Conservation (phyloP, 2,329 filamentous ascomycete species). For the Phialophora macrospora region DNA sequence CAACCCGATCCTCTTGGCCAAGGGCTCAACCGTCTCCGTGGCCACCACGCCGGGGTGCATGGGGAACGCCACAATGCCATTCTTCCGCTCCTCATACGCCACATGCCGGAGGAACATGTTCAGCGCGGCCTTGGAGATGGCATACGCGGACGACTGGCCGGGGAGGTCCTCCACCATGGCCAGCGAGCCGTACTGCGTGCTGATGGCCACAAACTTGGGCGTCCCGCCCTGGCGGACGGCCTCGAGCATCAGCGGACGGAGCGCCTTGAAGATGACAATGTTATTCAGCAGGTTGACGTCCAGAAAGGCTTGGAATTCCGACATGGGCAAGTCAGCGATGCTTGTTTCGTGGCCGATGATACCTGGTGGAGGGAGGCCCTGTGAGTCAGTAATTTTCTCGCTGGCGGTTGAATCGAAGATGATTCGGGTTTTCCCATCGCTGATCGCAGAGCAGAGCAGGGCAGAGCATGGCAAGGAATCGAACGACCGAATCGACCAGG, state of each 20-base stretch:
- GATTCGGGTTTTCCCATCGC: too few relatives aligned
- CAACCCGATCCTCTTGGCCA: constrained; percentile 44
- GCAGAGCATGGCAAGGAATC: neutral
- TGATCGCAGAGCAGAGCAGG: too few relatives aligned
- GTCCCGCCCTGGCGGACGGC: constrained; percentile 16
- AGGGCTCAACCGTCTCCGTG: constrained; percentile 42
- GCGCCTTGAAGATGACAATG: constrained; percentile 25
- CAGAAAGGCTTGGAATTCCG: constrained; percentile 22
- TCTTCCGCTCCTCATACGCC: constrained; percentile 46
- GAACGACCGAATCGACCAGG: neutral
- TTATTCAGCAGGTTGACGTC: constrained; percentile 31
- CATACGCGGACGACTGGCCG: constrained; percentile 42
- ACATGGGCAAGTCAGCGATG: constrained; percentile 20
- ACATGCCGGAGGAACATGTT: constrained; percentile 53
- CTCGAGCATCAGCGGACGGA: constrained; percentile 26
- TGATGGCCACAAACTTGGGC: constrained; percentile 29
- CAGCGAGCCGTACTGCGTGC: constrained; percentile 30
- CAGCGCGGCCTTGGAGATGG: constrained; percentile 51
- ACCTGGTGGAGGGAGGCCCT: constrained; percentile 23
- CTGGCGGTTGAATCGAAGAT: neutral
- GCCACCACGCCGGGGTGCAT: constrained; percentile 54
- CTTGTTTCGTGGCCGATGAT: constrained; percentile 26
- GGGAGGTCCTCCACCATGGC: constrained; percentile 26
- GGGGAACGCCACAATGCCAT: constrained; percentile 45
- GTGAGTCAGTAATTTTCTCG: neutral